These are phyloP conservation scores for Fragilaria radians DNA, from an alignment of 108 stramenopile genomes.

Conservation along the genomic window DNA sequence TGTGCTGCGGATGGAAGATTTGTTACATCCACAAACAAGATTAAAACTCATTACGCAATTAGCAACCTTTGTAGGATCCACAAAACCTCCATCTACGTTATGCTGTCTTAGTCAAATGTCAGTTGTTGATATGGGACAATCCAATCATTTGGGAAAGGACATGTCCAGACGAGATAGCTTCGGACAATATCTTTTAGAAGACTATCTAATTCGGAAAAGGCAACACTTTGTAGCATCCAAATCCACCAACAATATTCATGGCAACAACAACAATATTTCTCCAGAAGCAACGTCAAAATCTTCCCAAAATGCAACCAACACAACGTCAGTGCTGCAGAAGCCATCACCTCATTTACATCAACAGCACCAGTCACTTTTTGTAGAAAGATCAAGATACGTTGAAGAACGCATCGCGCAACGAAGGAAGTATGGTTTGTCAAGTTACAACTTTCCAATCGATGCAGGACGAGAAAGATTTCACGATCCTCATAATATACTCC, in stretches of 20 bases:
- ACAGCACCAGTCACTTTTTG: too few relatives aligned
- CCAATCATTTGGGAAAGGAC: conserved; percentile 5
- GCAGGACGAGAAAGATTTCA: too few relatives aligned
- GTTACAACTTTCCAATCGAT: too few relatives aligned
- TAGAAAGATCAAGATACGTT: too few relatives aligned
- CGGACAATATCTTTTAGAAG: background rate
- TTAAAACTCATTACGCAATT: conserved; percentile 15
- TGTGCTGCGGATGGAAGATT: conserved; percentile 29
- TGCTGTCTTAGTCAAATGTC: conserved; percentile 23
- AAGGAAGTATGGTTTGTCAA: too few relatives aligned
- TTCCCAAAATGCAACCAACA: background rate
- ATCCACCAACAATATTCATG: background rate
- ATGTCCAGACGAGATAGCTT: background rate
- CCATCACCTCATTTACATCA: too few relatives aligned
- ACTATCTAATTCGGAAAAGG: background rate
- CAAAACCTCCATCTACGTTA: conserved; percentile 9
- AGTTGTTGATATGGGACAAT: conserved; percentile 25
- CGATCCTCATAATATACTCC: too few relatives aligned
- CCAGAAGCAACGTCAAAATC: background rate
- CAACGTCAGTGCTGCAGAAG: background rate
- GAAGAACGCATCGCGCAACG: too few relatives aligned
- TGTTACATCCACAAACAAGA: conserved; percentile 15
- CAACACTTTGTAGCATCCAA: background rate
- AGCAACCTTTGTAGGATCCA: conserved; percentile 27
- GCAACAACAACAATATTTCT: background rate